Base-by-base conservation (phyloP, 495 filamentous ascomycete genomes). In the Podospora australis region DNA sequence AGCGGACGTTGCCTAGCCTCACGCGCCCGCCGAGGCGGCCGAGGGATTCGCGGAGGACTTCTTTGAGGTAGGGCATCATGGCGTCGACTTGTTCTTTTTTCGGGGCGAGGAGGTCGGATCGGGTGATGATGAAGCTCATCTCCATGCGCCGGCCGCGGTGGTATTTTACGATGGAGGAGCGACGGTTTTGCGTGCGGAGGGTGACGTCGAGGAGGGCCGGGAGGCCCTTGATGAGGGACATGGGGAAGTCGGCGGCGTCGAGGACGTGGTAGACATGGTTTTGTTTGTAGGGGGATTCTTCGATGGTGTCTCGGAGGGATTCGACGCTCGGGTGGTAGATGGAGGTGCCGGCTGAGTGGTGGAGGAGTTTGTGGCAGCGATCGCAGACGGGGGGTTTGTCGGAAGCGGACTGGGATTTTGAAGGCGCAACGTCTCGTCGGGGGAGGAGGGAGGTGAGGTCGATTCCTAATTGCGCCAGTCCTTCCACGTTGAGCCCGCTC, bases 181-280 rank as follows among this genome's bases (percentile, higher is more conserved):
- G 73, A 29, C 90, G 80, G 56, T 96, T 96, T 26, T 73, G 74
- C 0, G 87, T 83, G 46, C 90, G 78, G 49, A 87, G 74, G 8
- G 81, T 72, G 1, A 84, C 54, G 2, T 78, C 70, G 1, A 97
- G 72, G 2, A 75, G 48, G 1, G 64, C 53, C 4, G 67, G 62
- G 8, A 80, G 63, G 34, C 78, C 74, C 2, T 86, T 82, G 6
- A 95, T 66, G 8, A 99, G 63, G 2, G 91, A 95, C 74, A 99
- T 82, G 17, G 92, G 92, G 53, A 99, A 96, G 61, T 99, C 92
- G 13, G 90, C 94, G 4, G 92, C 92, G 59, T 99, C 92, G n/a
- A 97, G 59, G n/a, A 99, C 75, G 64, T 96, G 90, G 63, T 96
- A 99, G 46, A 99, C 78, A 56, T 95, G 90, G 60, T 97, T 97